Percentiles rank a stretch among this genome's conserved stretches.
Conservation (phyloP, 1,284 basidiomycete genomes). For the Chalciporus sp. region DNA sequence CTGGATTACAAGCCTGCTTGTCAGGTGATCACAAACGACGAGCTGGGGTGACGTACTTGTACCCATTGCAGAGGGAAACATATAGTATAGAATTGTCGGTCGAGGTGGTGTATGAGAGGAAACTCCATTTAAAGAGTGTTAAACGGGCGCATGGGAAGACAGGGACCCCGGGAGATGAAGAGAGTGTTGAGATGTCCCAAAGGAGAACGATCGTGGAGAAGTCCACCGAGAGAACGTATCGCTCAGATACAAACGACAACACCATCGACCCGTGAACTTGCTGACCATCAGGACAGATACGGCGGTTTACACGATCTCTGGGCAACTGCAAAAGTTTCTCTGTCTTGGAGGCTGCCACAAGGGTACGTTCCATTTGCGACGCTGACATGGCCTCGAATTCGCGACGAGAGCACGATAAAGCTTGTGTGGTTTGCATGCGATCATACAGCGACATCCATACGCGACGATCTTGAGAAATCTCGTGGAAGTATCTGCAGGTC, state of each 20-base stretch:
- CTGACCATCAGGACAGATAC: background rate
- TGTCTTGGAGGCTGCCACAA: background rate
- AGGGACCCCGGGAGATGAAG: background rate
- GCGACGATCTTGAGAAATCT: too few relatives aligned
- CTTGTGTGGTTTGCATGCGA: too few relatives aligned
- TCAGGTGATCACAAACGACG: background rate
- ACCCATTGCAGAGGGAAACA: background rate
- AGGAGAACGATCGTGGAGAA: background rate
- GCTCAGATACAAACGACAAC: conserved; percentile 8
- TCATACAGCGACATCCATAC: too few relatives aligned
- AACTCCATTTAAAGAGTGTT: conserved; percentile 4
- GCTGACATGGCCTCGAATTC: too few relatives aligned
- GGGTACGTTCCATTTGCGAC: too few relatives aligned
- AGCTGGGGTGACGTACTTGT: background rate
- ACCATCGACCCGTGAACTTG: background rate
- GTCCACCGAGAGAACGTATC: conserved; percentile 5
- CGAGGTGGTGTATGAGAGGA: conserved; percentile 2
- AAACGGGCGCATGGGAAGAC: background rate
- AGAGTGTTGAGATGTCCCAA: background rate
- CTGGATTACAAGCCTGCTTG: background rate
- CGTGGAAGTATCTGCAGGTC: too few relatives aligned
- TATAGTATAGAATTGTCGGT: background rate
- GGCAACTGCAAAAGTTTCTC: background rate
- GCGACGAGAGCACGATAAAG: too few relatives aligned
- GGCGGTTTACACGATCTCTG: background rate